Percentiles rank a stretch among this genome's conserved stretches.
Conservation (phyloP, 139 green algal species). For the Auxenochlorella pyrenoidosa region DNA sequence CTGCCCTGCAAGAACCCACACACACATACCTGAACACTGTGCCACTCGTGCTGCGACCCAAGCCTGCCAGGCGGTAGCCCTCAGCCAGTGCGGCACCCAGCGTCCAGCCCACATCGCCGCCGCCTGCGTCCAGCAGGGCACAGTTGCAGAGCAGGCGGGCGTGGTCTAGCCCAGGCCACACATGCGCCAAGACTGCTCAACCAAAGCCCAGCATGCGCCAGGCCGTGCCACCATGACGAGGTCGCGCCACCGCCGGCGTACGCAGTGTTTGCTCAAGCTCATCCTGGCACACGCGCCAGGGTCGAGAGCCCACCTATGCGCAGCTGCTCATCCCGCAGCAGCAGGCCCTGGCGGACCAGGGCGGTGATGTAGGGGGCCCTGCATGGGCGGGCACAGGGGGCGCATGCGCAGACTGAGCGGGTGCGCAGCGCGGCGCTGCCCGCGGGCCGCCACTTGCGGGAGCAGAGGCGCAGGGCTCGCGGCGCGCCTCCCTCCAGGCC, state of each 20-base stretch:
- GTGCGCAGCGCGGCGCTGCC: too few relatives aligned
- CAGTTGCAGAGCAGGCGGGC: background rate
- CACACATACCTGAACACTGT: background rate
- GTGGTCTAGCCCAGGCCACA: too few relatives aligned
- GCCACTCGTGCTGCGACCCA: background rate
- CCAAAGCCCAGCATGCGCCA: background rate
- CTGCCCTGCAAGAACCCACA: too few relatives aligned
- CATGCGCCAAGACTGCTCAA: too few relatives aligned
- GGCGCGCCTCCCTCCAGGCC: too few relatives aligned
- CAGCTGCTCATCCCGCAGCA: conserved; percentile 53
- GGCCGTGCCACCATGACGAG: too few relatives aligned
- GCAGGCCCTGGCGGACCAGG: conserved; percentile 75
- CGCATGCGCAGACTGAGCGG: too few relatives aligned
- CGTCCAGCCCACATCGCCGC: conserved; percentile 74
- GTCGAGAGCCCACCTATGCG: conserved; percentile 46
- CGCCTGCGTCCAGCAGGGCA: conserved; percentile 35
- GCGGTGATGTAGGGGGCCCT: conserved; percentile 73
- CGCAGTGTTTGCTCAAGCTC: too few relatives aligned
- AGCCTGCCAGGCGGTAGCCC: conserved; percentile 43
- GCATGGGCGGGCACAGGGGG: conserved; percentile 51
- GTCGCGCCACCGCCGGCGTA: too few relatives aligned
- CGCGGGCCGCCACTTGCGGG: too few relatives aligned
- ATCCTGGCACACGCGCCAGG: too few relatives aligned
- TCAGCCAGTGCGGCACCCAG: conserved; percentile 83
- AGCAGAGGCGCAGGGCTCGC: too few relatives aligned